Evolutionary conservation across 768 basidiomycete species (phyloP), one percentile per base, ranked within the genome.

Genomic region (Gymnopilus dilepis): DNA sequence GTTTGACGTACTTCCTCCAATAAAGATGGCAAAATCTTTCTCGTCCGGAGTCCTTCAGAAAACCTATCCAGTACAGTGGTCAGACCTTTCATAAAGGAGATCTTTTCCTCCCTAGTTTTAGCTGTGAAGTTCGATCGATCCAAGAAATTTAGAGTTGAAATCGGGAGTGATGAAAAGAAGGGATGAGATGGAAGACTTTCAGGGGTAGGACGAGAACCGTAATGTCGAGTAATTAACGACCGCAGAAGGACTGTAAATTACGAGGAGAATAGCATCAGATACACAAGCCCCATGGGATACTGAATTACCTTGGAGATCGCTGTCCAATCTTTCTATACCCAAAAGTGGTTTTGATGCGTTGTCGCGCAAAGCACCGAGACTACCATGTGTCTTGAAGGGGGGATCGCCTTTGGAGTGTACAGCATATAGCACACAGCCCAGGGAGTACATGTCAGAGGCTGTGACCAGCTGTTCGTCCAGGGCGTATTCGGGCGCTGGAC

Each of bases 51-150:
- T 15, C 95, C 90, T 67, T 95, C 94, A 8, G 92, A 91, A 74
- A 99, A 99, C 47, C 83, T 86, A 58, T 87, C 87, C 37, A 99
- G 76, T 6, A 98, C 95, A 52, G 82, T 70, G 1, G 89, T 82
- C 19, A 98, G 77, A 0, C 97, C 96, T 72, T 94, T 94, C 87
- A 98, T 91, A 73, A 98, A 98, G 0, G 92, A 92, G 26, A 97
- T 90, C 73, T 99, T 99, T 71, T 98, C 97, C 77, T 99, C 97
- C 58, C 90, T 79, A 2, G 95, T 89, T 75, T 98, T 97, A 0
- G 94, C 87, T 0, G 95, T 93, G 72, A 99, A 99, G 60, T 90
- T 97, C 4, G 96, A 93, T 13, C 97, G 88, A 69, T 99, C 97
- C 56, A 99, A 79, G 77, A 99, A 99, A 70, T 95, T 95, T 31